These are phyloP conservation scores for Crucibulum laeve DNA, from an alignment of 768 basidiomycete species.

Conservation along the genomic window DNA sequence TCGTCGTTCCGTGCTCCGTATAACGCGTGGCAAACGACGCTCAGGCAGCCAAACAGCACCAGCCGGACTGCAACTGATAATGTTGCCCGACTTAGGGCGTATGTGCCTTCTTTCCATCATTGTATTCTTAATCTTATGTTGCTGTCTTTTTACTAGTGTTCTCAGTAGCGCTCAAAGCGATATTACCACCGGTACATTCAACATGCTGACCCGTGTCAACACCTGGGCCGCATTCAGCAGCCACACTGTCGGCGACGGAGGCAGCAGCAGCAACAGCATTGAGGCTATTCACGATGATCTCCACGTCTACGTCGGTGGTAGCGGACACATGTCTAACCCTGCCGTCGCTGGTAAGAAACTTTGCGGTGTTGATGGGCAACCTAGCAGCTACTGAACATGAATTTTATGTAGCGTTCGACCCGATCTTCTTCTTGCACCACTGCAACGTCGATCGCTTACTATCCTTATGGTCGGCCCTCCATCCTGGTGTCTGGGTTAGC, in stretches of 20 bases:
- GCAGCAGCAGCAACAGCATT: conserved; percentile 38
- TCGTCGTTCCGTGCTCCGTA: conserved; percentile 24
- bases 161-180: conserved; percentile 17
- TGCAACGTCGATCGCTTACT: conserved; percentile 49
- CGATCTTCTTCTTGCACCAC: conserved; percentile 53
- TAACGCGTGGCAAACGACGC: conserved; percentile 25
- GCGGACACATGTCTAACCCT: conserved; percentile 37
- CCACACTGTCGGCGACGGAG: conserved; percentile 31
- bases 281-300: conserved; percentile 47
- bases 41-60: conserved; percentile 24
- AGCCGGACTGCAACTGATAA: conserved; percentile 23
- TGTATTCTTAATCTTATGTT: background rate
- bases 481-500: conserved; percentile 35
- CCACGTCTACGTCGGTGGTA: conserved; percentile 37
- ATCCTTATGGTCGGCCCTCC: conserved; percentile 44
- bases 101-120: conserved; percentile 1
- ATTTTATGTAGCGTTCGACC: conserved; percentile 37
- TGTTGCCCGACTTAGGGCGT: conserved; percentile 23
- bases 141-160: conserved; percentile 12
- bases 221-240: conserved; percentile 46
- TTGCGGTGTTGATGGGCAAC: background rate
- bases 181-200: conserved; percentile 27
- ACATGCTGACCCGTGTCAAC: conserved; percentile 29
- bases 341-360: conserved; percentile 31
- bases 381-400: background rate